Base-by-base conservation (phyloP, 2,329 filamentous ascomycete genomes). In the Beauveria medogensis region DNA sequence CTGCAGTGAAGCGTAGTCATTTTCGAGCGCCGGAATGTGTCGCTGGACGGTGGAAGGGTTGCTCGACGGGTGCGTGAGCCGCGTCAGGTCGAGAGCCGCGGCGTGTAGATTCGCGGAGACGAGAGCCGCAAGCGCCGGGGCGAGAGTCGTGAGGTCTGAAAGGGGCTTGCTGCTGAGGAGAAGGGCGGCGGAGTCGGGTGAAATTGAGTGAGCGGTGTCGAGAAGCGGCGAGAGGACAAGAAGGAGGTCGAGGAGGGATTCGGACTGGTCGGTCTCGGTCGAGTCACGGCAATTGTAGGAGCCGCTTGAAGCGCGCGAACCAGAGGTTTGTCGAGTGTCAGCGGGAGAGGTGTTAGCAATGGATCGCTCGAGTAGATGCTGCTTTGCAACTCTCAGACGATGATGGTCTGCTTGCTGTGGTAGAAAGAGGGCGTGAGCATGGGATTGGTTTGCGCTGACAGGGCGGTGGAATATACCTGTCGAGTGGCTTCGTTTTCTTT, bases 41-140 rank as follows among this genome's bases (percentile, higher is more conserved):
- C 84, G 82, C 72, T 86, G 84, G n/a, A 86, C 73, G 67, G 77
- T 83, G 22, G 81, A 82, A 0, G 81, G 74, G 69, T 82, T 82
- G 1, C 79, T 82, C 18, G 72, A 72, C 1, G 78, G 77, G 62
- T 73, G 72, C 6, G 74, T 66, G n/a, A 78, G 70, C 50, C 77
- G 74, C 2, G 77, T 73, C 9, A 81, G 70, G 26, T 70, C 64
- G 20, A 72, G 70, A 41, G 80, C 78, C n/a, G 75, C 73, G 1
- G 70, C 62, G 59, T 77, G 75, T 0, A 84, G 73, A 26, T 73
- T 70, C 0, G 69, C 62, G 5, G 80, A 81, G 24, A 82, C 55
- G 14, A 80, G 71, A 2, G 67, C 62, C 1, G 72, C 68, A 24
- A 83, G 71, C 1, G 68, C 64, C 0, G 79, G 76, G 50, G 82